phyloP scores from a whole-genome alignment of 495 filamentous ascomycete genomes.

The Penicillium coffeae region DNA sequence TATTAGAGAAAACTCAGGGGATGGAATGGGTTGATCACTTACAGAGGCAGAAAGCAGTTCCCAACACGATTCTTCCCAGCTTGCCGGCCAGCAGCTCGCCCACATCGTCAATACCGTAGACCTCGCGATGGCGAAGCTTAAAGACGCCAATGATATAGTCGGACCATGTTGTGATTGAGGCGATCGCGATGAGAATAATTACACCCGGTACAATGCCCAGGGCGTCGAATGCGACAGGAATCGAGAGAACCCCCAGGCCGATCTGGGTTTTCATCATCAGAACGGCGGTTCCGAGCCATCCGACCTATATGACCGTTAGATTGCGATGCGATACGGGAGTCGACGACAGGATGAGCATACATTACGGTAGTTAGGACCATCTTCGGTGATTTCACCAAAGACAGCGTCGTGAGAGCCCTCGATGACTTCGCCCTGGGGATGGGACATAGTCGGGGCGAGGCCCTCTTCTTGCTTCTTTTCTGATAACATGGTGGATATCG shows the following conservation, averaged over 20 bases:
- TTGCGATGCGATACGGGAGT: not conserved
- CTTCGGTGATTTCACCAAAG: conserved; percentile 17
- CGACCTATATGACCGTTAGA: conserved; percentile 20
- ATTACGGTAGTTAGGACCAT: conserved; percentile 19
- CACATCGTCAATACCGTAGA: conserved; percentile 66
- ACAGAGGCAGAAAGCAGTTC: conserved; percentile 49
- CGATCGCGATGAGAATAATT: conserved; percentile 52
- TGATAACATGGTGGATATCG: not conserved
- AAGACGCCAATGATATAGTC: conserved; percentile 70
- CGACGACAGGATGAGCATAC: not conserved
- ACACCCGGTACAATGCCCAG: conserved; percentile 55
- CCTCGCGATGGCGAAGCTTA: conserved; percentile 60
- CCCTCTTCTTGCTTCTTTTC: not conserved
- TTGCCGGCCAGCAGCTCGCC: conserved; percentile 59
- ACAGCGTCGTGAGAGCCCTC: conserved; percentile 13
- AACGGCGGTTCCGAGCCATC: conserved; percentile 31
- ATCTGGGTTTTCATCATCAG: conserved; percentile 48
- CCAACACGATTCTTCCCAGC: conserved; percentile 58
- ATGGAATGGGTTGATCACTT: conserved; percentile 6
- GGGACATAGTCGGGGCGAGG: not conserved
- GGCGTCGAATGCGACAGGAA: conserved; percentile 56
- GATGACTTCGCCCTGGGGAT: not conserved
- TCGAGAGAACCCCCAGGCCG: conserved; percentile 58
- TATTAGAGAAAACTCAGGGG: conserved; percentile 29
- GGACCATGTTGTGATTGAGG: conserved; percentile 66